Conservation (phyloP, 176 grass and related monocot species). For the Oryza meridionalis region DNA sequence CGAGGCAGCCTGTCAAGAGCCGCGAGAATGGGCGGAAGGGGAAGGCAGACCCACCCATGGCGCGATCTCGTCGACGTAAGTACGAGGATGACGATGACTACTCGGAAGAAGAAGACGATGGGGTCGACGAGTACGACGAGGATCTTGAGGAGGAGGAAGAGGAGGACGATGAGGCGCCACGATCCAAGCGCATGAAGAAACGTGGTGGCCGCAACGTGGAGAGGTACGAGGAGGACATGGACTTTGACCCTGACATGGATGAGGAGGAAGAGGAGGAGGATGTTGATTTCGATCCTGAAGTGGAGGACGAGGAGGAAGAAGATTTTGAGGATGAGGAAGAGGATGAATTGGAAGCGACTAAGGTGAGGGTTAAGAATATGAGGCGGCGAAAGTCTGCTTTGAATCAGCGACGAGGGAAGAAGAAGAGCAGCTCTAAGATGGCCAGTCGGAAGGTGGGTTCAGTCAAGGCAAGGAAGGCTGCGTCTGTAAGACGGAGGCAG, state of each 20-base stretch:
- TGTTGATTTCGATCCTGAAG: slow-evolving; percentile 57
- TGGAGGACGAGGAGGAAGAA: slow-evolving; percentile 47
- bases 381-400: slow-evolving; percentile 21
- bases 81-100: slow-evolving; percentile 56
- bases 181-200: background rate
- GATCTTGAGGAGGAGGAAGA: slow-evolving; percentile 43
- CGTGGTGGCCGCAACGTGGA: background rate
- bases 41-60: slow-evolving; percentile 25
- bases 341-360: slow-evolving; percentile 45
- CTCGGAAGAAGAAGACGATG: slow-evolving; percentile 44
- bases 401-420: slow-evolving; percentile 33
- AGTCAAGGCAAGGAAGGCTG: slow-evolving; percentile 27
- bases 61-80: slow-evolving; percentile 40
- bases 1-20: slow-evolving; percentile 9
- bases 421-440: slow-evolving; percentile 38
- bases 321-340: slow-evolving; percentile 66
- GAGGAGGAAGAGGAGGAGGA: slow-evolving; percentile 44
- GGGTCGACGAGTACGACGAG: slow-evolving; percentile 7
- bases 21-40: background rate
- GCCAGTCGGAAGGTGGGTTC: slow-evolving; percentile 44
- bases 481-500: background rate
- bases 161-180: slow-evolving; percentile 28
- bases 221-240: slow-evolving; percentile 43
- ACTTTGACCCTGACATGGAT: slow-evolving; percentile 62
- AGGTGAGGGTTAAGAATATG: slow-evolving; percentile 38